Conservation (phyloP, 257 asterid genomes). For the Solanum virginianum region DNA sequence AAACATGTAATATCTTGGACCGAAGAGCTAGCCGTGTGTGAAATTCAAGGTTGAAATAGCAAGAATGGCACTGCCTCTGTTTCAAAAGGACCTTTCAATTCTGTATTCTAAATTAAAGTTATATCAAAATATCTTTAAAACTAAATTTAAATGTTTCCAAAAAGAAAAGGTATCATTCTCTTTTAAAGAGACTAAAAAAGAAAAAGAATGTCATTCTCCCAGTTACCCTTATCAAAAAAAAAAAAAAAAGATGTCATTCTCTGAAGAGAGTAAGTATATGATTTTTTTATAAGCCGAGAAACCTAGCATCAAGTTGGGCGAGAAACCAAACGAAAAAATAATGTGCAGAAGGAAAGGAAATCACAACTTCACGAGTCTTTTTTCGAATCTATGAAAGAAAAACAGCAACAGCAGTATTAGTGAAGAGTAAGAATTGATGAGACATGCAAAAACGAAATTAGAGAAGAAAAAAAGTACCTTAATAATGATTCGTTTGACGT, state of each 20-base stretch:
- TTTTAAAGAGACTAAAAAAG: no score
- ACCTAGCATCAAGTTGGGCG: not conserved
- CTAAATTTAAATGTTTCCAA: no score
- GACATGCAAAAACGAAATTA: not conserved
- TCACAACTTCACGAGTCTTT: not conserved
- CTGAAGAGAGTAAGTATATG: no score
- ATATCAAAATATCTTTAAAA: no score
- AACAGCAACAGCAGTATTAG: not conserved
- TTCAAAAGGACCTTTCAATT: no score
- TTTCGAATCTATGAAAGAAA: not conserved
- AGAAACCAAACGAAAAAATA: not conserved
- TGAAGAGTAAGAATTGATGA: not conserved
- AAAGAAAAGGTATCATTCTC: no score
- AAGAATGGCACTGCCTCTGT: no score
- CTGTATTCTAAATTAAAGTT: no score
- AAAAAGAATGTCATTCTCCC: no score
- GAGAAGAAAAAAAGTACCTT: slow-evolving; percentile 15
- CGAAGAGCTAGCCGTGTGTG: not conserved
- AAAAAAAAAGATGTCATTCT: no score
- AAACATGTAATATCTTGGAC: not conserved
- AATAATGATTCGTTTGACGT: slow-evolving; percentile 37
- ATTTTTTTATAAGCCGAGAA: no score
- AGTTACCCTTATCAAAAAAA: no score
- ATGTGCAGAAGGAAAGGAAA: not conserved
- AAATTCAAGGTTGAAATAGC: not conserved